Base-by-base conservation (phyloP, 805 yeast genomes). In the Nakazawaea laoshanensis region DNA sequence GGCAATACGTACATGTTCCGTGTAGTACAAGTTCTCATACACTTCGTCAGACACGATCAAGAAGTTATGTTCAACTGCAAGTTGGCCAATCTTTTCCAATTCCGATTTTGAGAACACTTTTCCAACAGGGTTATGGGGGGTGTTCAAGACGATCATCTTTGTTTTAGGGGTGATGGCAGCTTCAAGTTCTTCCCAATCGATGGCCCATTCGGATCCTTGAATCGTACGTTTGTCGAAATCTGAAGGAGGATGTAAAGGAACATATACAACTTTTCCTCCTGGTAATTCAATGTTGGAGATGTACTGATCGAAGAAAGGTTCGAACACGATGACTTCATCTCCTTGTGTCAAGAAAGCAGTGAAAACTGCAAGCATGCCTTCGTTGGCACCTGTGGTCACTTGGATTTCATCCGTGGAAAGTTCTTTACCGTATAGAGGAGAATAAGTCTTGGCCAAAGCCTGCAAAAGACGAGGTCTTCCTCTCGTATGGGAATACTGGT, bases 41-140 rank as follows among this genome's bases (percentile, higher is more conserved):
- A 92, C 98, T 58, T 92, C 98, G 57, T 92, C 98, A 24, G 95
- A 79, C 21, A 92, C 62, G 36, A 92, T 70, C 24, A 85, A 65
- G 39, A 92, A 59, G 57, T 89, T 88, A 59, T 92, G 74, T 43
- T 87, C 74, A 30, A 87, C 84, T 30, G 95, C 94, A 32, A 92
- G 55, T 29, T 79, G 62, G 27, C 97, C 97, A 43, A 92, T 74
- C 41, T 67, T 65, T 12, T 59, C 53, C 43, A 92, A 68, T 58
- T 92, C 98, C 19, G 72, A 78, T 32, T 66, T 70, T 37, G 79
- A 74, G 59, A 87, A 83, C 15, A 88, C 76, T 53, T 92, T 92
- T 17, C 98, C 98, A 39, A 89, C 72, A 18, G 98, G 98, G 55
- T 92, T 92, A 61, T 92, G 96, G 8, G 98, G 98, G 12, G 95